These are phyloP conservation scores for Pseudogymnoascus destructans DNA, from an alignment of 2,329 filamentous ascomycete species.

Conservation along the genomic window DNA sequence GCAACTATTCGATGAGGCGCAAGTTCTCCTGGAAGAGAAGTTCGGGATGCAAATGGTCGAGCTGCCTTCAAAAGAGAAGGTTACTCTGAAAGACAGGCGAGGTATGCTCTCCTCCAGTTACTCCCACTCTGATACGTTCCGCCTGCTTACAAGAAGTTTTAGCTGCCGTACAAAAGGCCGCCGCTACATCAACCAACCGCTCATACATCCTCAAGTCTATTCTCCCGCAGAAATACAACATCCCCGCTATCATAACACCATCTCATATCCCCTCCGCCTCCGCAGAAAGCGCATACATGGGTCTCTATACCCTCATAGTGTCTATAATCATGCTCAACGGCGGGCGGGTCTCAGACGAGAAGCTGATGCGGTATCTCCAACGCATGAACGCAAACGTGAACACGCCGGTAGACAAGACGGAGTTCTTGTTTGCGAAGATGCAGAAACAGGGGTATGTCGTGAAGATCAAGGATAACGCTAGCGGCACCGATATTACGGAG, in stretches of 20 bases:
- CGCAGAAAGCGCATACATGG: constrained; percentile 68
- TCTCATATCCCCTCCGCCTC: constrained; percentile 50
- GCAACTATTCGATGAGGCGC: constrained; percentile 62
- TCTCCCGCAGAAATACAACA: constrained; percentile 55
- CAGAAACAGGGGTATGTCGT: constrained; percentile 74
- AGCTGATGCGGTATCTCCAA: constrained; percentile 61
- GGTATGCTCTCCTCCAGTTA: constrained; percentile 34
- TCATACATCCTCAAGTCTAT: constrained; percentile 66
- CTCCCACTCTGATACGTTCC: background rate
- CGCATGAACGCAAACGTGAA: constrained; percentile 64
- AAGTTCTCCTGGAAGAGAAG: constrained; percentile 51
- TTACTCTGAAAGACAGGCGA: constrained; percentile 66
- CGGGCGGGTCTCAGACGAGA: constrained; percentile 62
- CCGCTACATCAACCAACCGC: constrained; percentile 42
- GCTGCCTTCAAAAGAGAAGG: constrained; percentile 67
- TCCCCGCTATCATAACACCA: constrained; percentile 53
- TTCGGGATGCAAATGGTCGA: constrained; percentile 94
- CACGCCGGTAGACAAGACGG: constrained; percentile 60
- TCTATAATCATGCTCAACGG: constrained; percentile 62
- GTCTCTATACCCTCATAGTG: constrained; percentile 68
- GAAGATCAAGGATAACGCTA: constrained; percentile 54
- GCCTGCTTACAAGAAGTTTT: constrained; percentile 4
- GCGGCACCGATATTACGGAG: constrained; percentile 63
- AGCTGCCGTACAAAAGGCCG: constrained; percentile 28
- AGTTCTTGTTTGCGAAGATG: constrained; percentile 60